Conservation (phyloP, 371 early-diverging fungal genomes). For the Mortierella sp. region DNA sequence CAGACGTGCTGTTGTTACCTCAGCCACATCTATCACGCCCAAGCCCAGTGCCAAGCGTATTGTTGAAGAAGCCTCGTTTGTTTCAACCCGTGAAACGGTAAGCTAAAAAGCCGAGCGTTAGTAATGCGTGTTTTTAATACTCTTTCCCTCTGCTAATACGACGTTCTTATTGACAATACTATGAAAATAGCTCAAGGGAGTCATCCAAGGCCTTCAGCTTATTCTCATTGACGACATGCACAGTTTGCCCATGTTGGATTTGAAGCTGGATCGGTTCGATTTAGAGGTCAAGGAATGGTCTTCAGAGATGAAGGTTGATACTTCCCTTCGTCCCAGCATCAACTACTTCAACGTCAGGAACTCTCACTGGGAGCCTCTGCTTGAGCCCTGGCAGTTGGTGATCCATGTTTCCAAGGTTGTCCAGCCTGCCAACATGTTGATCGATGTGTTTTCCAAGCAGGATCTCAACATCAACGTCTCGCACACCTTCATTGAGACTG, state of each 20-base stretch:
- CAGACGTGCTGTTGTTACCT: slow-evolving; percentile 17
- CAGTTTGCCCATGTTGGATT: slow-evolving; percentile 93
- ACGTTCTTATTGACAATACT: not conserved
- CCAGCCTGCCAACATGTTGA: slow-evolving; percentile 58
- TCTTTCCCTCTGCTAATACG: not conserved
- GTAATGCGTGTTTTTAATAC: too few species aligned
- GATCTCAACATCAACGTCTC: slow-evolving; percentile 90
- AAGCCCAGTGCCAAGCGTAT: slow-evolving; percentile 37
- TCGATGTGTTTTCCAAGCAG: slow-evolving; percentile 83
- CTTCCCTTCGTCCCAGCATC: slow-evolving; percentile 78
- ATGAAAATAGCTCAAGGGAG: slow-evolving; percentile 63
- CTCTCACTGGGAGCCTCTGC: slow-evolving; percentile 98
- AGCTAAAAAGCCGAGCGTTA: not conserved
- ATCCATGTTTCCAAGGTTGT: slow-evolving; percentile 62
- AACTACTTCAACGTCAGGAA: slow-evolving; percentile 97
- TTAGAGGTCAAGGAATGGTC: slow-evolving; percentile 93
- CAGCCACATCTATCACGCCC: slow-evolving; percentile 16
- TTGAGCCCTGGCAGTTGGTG: slow-evolving; percentile 92
- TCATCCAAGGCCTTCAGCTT: slow-evolving; percentile 83
- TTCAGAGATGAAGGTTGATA: slow-evolving; percentile 79
- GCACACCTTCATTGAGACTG: slow-evolving; percentile 90
- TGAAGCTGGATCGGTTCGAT: slow-evolving; percentile 83
- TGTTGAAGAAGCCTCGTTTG: slow-evolving; percentile 51
- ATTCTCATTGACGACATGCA: slow-evolving; percentile 94
- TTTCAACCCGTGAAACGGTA: slow-evolving; percentile 67